Evolutionary conservation across 768 basidiomycete genomes (phyloP), one percentile per base, ranked within the genome.

Genomic region (Pholiota microspora): DNA sequence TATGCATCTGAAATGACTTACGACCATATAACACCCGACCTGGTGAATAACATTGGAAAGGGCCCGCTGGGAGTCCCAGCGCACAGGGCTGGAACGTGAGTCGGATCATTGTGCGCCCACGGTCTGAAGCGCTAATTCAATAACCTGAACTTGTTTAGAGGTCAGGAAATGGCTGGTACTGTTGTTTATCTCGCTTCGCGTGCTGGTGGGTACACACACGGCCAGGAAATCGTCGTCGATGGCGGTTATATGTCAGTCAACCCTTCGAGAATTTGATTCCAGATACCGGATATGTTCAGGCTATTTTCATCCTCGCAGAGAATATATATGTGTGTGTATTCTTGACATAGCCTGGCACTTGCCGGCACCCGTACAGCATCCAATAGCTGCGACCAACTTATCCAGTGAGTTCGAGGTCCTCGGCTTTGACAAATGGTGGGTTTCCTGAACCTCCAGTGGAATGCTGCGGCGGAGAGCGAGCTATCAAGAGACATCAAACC

Each of bases 151-250:
- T 28, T 49, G 18, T 44, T 25, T 49, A 91, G 89, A 38, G 82
- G 78, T 0, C 74, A 79, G 56, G 91, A 92, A 64, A 84, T 91
- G 71, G 89, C 87, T 7, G 90, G 86, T 7, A 88, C 89, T 7
- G 89, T 74, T 0, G 77, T 92, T 4, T 91, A 89, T 66, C 78
- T 93, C 4, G 86, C 80, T 6, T 89, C 89, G 8, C 79, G 74
- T 8, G 86, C 88, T 2, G 89, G 88, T 29, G 82, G 76, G 25
- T 92, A 89, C 64, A 82, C 80, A 57, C 88, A 87, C 57, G 90
- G 90, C 10, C 89, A 92, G 64, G 87, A 92, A 65, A 77, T 93
- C 38, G 71, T 84, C 15, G 78, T 92, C 31, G 90, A 93, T 61
- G 90, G 91, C 25, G 88, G 89, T 0, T 89, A 80, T 65, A 51